Conservation (phyloP, 306 rosid species). For the Trichosanthes truncata region DNA sequence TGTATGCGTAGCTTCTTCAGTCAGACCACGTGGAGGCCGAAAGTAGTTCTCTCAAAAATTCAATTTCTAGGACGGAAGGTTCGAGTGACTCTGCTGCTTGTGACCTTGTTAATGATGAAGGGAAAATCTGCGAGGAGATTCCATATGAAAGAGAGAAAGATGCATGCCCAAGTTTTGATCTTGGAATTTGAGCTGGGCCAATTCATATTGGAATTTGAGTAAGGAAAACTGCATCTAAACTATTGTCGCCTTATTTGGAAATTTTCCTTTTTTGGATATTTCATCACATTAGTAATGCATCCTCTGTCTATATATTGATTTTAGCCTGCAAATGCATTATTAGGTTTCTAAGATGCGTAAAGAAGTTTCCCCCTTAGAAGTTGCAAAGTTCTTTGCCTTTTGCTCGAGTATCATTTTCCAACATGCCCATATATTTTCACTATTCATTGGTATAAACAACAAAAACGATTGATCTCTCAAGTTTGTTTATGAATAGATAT, state of each 20-base stretch:
- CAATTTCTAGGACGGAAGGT: slow-evolving; percentile 15
- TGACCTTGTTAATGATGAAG: slow-evolving; percentile 19
- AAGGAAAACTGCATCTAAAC: neutral
- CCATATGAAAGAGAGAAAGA: slow-evolving; percentile 18
- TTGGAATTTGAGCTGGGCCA: slow-evolving; percentile 41
- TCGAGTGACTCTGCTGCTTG: slow-evolving; percentile 12
- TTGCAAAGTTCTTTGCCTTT: neutral
- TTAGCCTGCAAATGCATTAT: neutral
- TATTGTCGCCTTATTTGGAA: neutral
- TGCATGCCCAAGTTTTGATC: slow-evolving; percentile 62
- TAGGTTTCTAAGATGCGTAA: neutral
- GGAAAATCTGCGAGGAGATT: slow-evolving; percentile 21
- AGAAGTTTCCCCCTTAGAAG: neutral
- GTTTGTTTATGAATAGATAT: neutral
- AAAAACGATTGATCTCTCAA: neutral
- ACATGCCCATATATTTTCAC: neutral
- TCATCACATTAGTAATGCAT: neutral
- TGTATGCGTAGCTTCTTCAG: slow-evolving; percentile 12
- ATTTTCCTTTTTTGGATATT: neutral
- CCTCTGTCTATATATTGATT: neutral
- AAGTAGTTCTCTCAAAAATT: slow-evolving; percentile 19
- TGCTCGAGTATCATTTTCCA: neutral
- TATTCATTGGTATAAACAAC: neutral
- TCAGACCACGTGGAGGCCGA: slow-evolving; percentile 28
- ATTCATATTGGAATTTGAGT: neutral